phyloP scores from a whole-genome alignment of 371 early-diverging fungal genomes.

The Aphelidium insulamus region DNA sequence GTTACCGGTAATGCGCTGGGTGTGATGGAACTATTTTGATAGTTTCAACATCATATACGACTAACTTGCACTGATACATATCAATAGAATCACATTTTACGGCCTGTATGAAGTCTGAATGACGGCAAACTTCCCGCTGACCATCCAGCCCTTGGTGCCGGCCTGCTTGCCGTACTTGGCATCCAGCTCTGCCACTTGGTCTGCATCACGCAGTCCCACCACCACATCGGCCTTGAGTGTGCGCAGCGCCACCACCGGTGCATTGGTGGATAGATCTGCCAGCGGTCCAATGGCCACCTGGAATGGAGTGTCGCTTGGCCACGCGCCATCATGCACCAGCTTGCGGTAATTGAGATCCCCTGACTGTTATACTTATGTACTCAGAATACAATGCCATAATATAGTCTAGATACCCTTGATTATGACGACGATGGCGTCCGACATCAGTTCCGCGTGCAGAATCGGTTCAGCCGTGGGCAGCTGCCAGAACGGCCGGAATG shows the following conservation, averaged over 20 bases:
- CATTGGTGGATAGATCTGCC: conserved; percentile 19
- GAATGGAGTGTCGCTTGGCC: conserved; percentile 60
- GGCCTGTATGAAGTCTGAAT: conserved; percentile 20
- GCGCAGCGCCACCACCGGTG: conserved; percentile 38
- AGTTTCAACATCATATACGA: no score
- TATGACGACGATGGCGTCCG: conserved; percentile 36
- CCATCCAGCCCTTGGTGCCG: conserved; percentile 21
- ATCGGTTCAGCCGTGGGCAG: conserved; percentile 34
- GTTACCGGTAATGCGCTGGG: no score
- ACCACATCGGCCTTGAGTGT: conserved; percentile 75
- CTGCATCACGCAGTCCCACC: conserved; percentile 45
- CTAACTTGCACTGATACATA: no score
- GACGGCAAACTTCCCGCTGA: conserved; percentile 58
- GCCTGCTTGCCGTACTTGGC: conserved; percentile 20
- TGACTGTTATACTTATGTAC: no score
- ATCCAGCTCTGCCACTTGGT: conserved; percentile 30
- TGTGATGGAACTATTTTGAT: no score
- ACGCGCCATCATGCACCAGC: conserved; percentile 63
- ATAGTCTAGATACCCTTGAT: no score
- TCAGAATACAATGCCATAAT: no score
- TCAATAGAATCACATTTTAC: no score
- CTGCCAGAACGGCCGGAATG: conserved; percentile 50
- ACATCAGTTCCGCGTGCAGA: conserved; percentile 26
- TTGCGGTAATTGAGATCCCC: conserved; percentile 90
- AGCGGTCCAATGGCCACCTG: conserved; percentile 50